Evolutionary conservation across 176 grass and related monocot species (phyloP).

Genomic region (Avena atlantica): DNA sequence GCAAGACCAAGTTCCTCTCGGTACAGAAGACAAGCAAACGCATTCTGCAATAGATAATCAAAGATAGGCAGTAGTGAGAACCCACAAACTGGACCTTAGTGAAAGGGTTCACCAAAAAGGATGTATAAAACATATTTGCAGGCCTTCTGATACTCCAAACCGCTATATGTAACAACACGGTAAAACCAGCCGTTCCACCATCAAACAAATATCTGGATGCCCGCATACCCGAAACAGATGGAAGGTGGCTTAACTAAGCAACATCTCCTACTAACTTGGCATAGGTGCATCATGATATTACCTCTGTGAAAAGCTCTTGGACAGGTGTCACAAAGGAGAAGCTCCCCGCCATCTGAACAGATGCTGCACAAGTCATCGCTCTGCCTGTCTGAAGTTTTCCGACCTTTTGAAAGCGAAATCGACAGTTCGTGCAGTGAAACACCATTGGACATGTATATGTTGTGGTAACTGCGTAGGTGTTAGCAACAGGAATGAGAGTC

Average conservation of each 20-base stretch:
- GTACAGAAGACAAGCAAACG: slow-evolving; percentile 62
- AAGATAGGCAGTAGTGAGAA: slow-evolving; percentile 23
- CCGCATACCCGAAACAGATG: slow-evolving; percentile 2
- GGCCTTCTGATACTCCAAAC: slow-evolving; percentile 5
- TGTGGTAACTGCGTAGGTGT: slow-evolving; percentile 81
- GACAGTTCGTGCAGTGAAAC: slow-evolving; percentile 96
- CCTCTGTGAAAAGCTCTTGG: slow-evolving; percentile 98
- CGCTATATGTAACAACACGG: background rate
- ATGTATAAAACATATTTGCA: slow-evolving; percentile 9
- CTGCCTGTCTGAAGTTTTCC: slow-evolving; percentile 64
- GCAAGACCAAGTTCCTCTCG: slow-evolving; percentile 82
- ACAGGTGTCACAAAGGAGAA: slow-evolving; percentile 92
- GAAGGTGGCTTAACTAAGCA: slow-evolving; percentile 10
- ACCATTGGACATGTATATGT: slow-evolving; percentile 98
- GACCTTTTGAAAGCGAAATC: slow-evolving; percentile 80
- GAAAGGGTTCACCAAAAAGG: slow-evolving; percentile 17
- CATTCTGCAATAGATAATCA: slow-evolving; percentile 64
- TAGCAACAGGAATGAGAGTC: slow-evolving; percentile 25
- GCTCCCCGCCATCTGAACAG: slow-evolving; percentile 86
- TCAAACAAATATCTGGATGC: slow-evolving; percentile 28
- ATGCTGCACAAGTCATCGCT: slow-evolving; percentile 96
- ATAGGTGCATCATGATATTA: slow-evolving; percentile 36
- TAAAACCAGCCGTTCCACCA: slow-evolving; percentile 9
- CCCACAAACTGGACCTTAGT: background rate
- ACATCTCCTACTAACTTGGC: slow-evolving; percentile 18